A percentile compares a stretch with the other conserved stretches of the same genome.
These are phyloP conservation scores for Daldinia caldariorum DNA, from an alignment of 495 filamentous ascomycete species.

Conservation along the genomic window DNA sequence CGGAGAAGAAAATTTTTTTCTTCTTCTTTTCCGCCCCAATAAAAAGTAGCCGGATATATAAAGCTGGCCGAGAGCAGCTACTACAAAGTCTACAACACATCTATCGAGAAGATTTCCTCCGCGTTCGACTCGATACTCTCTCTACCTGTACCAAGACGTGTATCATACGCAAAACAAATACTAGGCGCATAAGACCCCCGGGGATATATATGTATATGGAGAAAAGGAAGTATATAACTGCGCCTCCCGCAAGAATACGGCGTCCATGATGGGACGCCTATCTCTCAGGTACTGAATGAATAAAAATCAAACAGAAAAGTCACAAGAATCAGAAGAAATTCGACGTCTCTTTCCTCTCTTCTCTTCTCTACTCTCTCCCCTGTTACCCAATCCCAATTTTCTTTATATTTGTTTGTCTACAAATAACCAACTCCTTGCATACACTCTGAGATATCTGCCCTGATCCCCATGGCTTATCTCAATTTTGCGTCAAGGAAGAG, in stretches of 20 bases:
- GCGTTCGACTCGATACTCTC: constrained; percentile 15
- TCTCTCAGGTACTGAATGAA: constrained; percentile 28
- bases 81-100: constrained; percentile 3
- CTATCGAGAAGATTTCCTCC: constrained; percentile 7
- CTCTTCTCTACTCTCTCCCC: not conserved
- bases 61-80: constrained; percentile 2
- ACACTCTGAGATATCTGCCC: constrained; percentile 50
- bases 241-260: constrained; percentile 7
- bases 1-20: not conserved
- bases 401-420: not conserved
- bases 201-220: constrained; percentile 30
- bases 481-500: constrained; percentile 51
- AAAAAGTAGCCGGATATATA: not conserved
- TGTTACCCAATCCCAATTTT: not conserved
- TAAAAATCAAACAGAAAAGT: constrained; percentile 26
- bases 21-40: constrained; percentile 1
- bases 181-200: constrained; percentile 21
- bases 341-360: not conserved
- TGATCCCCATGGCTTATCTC: constrained; percentile 47
- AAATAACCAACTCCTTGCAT: constrained; percentile 39
- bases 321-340: constrained; percentile 18
- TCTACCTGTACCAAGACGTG: constrained; percentile 31
- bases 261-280: constrained; percentile 16
- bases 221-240: constrained; percentile 38
- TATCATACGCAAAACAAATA: constrained; percentile 32